These are phyloP conservation scores for Mucor racemosus DNA, from an alignment of 371 early-diverging fungal genomes.

Conservation along the genomic window DNA sequence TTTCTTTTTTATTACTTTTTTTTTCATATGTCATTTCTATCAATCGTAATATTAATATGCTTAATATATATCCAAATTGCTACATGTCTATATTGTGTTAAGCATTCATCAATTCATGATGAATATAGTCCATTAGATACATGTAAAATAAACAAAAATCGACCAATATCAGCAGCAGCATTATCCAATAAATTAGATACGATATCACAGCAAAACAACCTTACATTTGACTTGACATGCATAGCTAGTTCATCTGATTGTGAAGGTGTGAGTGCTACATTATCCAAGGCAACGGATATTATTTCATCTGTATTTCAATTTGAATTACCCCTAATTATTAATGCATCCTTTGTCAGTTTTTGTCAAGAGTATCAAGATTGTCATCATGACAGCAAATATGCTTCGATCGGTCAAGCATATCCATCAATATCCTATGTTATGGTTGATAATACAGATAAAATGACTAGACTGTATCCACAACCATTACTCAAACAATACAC, in stretches of 20 bases:
- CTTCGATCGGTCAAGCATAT: conserved; percentile 47
- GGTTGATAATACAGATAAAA: conserved; percentile 43
- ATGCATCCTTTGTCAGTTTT: conserved; percentile 59
- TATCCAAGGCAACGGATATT: conserved; percentile 28
- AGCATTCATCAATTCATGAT: background rate
- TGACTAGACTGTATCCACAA: conserved; percentile 67
- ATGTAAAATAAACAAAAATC: conserved; percentile 5
- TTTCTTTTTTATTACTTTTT: conserved; percentile 1
- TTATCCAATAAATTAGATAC: background rate
- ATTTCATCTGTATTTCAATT: conserved; percentile 46
- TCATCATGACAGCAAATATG: conserved; percentile 18
- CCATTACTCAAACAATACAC: conserved; percentile 64
- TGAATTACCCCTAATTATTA: conserved; percentile 51
- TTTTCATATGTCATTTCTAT: background rate
- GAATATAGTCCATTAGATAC: background rate
- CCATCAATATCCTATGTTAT: conserved; percentile 54
- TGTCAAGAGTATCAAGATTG: conserved; percentile 48
- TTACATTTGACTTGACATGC: conserved; percentile 25
- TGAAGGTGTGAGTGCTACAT: conserved; percentile 17
- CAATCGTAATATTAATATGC: background rate
- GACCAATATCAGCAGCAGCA: conserved; percentile 13
- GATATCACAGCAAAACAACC: background rate
- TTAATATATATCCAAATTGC: background rate
- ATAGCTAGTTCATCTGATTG: conserved; percentile 12
- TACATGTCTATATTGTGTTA: conserved; percentile 13